Conservation (phyloP, 257 asterid genomes). For the Gentiana straminea region DNA sequence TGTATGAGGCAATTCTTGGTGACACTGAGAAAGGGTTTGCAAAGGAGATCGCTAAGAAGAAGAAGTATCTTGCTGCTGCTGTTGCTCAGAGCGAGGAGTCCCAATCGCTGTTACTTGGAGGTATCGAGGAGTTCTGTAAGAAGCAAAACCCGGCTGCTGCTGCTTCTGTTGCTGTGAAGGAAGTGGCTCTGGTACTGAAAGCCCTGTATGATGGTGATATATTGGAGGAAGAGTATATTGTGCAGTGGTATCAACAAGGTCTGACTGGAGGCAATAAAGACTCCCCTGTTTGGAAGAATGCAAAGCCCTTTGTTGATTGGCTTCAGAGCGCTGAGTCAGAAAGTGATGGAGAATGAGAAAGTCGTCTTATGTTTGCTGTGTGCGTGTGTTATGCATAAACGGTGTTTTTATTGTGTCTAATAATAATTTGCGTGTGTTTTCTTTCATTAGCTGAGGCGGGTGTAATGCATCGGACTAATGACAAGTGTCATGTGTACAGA, state of each 20-base stretch:
- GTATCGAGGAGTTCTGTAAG: slow-evolving; percentile 9
- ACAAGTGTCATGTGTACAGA: too few relatives aligned
- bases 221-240: slow-evolving; percentile 16
- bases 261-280: slow-evolving; percentile 9
- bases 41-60: slow-evolving; percentile 20
- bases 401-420: too few relatives aligned
- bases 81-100: slow-evolving; percentile 17
- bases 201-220: slow-evolving; percentile 18
- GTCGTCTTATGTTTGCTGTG: too few relatives aligned
- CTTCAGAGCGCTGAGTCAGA: slow-evolving; percentile 26
- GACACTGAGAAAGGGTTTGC: slow-evolving; percentile 18
- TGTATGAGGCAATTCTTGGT: slow-evolving; percentile 16
- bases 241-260: slow-evolving; percentile 17
- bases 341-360: slow-evolving; percentile 16
- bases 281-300: slow-evolving; percentile 19
- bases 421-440: too few relatives aligned
- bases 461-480: too few relatives aligned
- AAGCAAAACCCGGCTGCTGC: slow-evolving; percentile 3
- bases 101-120: slow-evolving; percentile 9
- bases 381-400: too few relatives aligned
- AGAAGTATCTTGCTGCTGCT: slow-evolving; percentile 7
- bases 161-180: slow-evolving; percentile 10
- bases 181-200: slow-evolving; percentile 16
- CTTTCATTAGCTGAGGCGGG: too few relatives aligned
- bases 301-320: slow-evolving; percentile 20